Evolutionary conservation across 2,329 filamentous ascomycete genomes (phyloP).

Genomic region (Aspergillus proliferans): DNA sequence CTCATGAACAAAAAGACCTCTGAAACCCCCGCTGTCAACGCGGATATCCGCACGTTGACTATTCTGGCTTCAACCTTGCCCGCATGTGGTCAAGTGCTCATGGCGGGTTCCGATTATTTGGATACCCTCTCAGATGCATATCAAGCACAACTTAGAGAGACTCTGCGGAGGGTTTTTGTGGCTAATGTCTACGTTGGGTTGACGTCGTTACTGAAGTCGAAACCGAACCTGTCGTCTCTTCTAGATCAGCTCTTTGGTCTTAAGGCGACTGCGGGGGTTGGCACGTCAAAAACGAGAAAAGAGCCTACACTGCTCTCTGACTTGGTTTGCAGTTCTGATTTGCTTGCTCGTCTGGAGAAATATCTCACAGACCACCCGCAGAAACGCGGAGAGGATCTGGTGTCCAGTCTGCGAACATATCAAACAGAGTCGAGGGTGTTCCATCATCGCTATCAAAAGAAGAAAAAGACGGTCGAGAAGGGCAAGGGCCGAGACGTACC

Average conservation of each 20-base stretch:
- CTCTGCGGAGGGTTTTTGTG: conserved; percentile 61
- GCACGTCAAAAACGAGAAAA: conserved; percentile 37
- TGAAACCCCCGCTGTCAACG: conserved; percentile 11
- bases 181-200: conserved; percentile 71
- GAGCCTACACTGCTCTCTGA: conserved; percentile 66
- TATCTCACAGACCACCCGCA: conserved; percentile 29
- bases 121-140: conserved; percentile 58
- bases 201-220: conserved; percentile 60
- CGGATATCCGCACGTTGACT: conserved; percentile 32
- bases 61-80: conserved; percentile 35
- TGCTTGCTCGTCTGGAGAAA: conserved; percentile 48
- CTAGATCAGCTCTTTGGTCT: conserved; percentile 79
- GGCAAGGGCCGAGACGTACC: conserved; percentile 34
- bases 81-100: conserved; percentile 54
- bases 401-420: conserved; percentile 35
- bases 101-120: conserved; percentile 81
- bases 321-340: conserved; percentile 71
- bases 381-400: conserved; percentile 37
- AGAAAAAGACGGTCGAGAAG: conserved; percentile 31
- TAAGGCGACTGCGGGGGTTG: conserved; percentile 63
- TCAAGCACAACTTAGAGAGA: conserved; percentile 51
- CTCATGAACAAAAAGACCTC: conserved; percentile 15
- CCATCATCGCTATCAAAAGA: conserved; percentile 39
- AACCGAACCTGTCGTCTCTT: conserved; percentile 66
- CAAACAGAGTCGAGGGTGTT: conserved; percentile 32